Base-by-base conservation (phyloP, 225 moss, liverwort and hornwort species). In the Physcomitrium patens region DNA sequence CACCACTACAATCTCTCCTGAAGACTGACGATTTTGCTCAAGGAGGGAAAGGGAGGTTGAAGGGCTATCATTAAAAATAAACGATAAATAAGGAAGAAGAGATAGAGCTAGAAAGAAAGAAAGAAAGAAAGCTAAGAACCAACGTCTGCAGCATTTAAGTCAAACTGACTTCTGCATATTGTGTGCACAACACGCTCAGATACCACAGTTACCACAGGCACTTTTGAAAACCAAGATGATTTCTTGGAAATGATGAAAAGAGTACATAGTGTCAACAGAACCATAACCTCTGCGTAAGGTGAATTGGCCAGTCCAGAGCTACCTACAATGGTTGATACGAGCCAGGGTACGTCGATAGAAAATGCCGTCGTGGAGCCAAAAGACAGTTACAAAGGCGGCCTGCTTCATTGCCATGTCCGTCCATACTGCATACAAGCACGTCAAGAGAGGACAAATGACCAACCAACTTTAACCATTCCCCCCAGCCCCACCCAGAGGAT, bases 341-440 rank as follows among this genome's bases (percentile, higher is more conserved):
- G 75, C 77, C 69, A 75, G 45, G 14, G 55, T 69, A 68, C 43
- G 72, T 72, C 72, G 68, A 72, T 65, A 63, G 65, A 70, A 58
- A 48, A 84, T 60, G 60, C 52, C 72, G 72, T 56, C 81, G 56
- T 75, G 48, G 46, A 82, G 75, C 69, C 75, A 81, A 52, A 61
- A 23, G 48, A 86, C 46, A 28, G 68, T 52, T 49, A 58, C 47
- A 13, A 50, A 60, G 69, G 64, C 18, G n/a, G 58, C 79, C 59
- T 71, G 77, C 77, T 72, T 76, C 57, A 70, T 78, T 80, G 78
- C 75, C 71, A 78, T 72, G 55, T 77, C 83, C 82, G 13, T 72
- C 83, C 70, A 73, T 82, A 76, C 85, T 88, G 85, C 85, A 88
- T 47, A 63, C 82, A 85, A 77, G 78, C 88, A 82, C 80, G 78